Evolutionary conservation across 257 asterid genomes (phyloP).

Genomic region (Plantago elongata): DNA sequence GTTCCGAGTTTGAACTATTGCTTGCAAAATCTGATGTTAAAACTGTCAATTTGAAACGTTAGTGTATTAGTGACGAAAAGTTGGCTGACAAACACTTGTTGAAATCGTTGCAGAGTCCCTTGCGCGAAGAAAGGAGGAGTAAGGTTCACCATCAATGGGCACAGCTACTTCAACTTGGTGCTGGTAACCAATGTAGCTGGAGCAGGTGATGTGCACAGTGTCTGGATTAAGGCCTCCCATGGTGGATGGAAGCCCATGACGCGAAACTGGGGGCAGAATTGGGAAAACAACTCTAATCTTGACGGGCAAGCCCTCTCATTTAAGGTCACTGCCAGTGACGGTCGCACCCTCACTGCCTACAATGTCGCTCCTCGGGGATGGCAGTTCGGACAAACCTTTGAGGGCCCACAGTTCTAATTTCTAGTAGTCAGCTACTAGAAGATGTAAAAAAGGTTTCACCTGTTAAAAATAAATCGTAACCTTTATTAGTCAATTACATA

Average conservation of each 20-base stretch:
- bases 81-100: background rate
- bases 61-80: background rate
- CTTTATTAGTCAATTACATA: too few species aligned
- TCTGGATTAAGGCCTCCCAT: conserved; percentile 17
- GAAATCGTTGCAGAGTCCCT: conserved; percentile 4
- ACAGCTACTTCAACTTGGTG: conserved; percentile 14
- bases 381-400: conserved; percentile 17
- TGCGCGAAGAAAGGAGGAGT: conserved; percentile 13
- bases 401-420: conserved; percentile 13
- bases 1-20: too few species aligned
- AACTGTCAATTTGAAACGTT: background rate
- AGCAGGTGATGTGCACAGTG: conserved; percentile 12
- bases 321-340: conserved; percentile 10
- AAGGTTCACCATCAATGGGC: conserved; percentile 11
- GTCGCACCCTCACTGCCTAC: conserved; percentile 4
- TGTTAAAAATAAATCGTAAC: too few species aligned
- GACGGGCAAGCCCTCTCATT: conserved; percentile 13
- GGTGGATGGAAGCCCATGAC: conserved; percentile 15
- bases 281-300: conserved; percentile 14
- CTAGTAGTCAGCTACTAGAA: background rate
- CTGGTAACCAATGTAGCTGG: conserved; percentile 15
- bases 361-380: conserved; percentile 8
- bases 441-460: too few species aligned
- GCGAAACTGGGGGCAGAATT: conserved; percentile 18
- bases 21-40: background rate